Evolutionary conservation across 2,329 filamentous ascomycete genomes (phyloP).

Genomic region (Penicillium sp.): DNA sequence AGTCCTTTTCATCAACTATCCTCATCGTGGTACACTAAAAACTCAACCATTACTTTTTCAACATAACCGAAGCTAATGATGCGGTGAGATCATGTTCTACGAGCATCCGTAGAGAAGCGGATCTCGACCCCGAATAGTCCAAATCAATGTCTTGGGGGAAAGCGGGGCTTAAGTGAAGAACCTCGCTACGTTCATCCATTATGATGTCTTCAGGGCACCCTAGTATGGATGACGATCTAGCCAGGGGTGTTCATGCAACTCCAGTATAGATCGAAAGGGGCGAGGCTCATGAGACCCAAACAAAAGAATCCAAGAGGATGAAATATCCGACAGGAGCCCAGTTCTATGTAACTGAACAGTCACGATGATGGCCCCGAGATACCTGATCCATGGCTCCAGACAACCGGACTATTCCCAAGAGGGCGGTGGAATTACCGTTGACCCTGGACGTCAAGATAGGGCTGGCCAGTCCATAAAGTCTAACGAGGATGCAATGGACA

Average conservation of each 20-base stretch:
- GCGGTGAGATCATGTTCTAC: background rate
- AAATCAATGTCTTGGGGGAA: background rate
- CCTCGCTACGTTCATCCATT: background rate
- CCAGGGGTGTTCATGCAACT: background rate
- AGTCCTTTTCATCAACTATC: background rate
- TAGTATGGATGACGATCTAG: background rate
- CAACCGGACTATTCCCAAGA: conserved; percentile 19
- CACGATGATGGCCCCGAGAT: conserved; percentile 17
- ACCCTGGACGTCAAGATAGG: conserved; percentile 7
- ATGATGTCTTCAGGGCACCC: background rate
- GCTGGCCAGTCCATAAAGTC: conserved; percentile 2
- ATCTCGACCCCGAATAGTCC: background rate
- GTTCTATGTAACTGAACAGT: conserved; percentile 16
- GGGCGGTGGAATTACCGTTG: background rate
- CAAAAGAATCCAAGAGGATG: conserved; percentile 7
- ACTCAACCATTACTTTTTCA: background rate
- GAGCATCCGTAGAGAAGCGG: background rate
- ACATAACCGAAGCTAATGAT: background rate
- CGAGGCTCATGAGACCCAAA: background rate
- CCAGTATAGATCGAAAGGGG: background rate
- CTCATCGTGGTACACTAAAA: background rate
- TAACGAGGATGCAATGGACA: conserved; percentile 1
- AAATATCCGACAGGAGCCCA: conserved; percentile 17
- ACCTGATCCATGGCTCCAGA: conserved; percentile 4
- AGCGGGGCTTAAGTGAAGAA: background rate